Percentiles rank a stretch among this genome's conserved stretches.
These are phyloP conservation scores for Saitozyma podzolica DNA, from an alignment of 768 basidiomycete genomes.

Conservation along the genomic window DNA sequence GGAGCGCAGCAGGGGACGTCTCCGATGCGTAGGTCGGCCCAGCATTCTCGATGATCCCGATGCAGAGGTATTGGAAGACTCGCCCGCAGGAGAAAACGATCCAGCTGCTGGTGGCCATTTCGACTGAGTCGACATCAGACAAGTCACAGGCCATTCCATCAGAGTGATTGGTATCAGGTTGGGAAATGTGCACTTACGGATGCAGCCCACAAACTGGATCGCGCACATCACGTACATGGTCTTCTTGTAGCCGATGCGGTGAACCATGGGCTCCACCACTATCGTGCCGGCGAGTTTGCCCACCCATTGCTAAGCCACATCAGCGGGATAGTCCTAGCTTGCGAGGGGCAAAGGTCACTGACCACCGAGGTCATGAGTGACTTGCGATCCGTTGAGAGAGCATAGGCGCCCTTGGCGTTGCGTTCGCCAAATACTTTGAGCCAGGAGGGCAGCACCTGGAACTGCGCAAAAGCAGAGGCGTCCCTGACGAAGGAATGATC, in stretches of 20 bases:
- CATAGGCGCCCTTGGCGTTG: background rate
- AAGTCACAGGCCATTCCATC: background rate
- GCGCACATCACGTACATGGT: background rate
- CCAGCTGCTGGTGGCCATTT: conserved; percentile 11
- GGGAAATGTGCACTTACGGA: conserved; percentile 6
- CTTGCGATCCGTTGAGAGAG: background rate
- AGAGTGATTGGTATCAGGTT: background rate
- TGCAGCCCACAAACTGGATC: conserved; percentile 8
- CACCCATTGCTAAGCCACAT: background rate
- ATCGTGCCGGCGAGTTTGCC: conserved; percentile 11
- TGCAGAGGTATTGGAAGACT: background rate
- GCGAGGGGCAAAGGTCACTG: too few relatives aligned
- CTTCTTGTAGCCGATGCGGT: conserved; percentile 14
- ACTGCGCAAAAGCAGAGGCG: conserved; percentile 10
- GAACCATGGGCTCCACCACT: conserved; percentile 11
- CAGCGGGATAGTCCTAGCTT: too few relatives aligned
- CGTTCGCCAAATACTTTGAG: conserved; percentile 10
- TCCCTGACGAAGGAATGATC: conserved; percentile 3
- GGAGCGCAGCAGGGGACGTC: conserved; percentile 9
- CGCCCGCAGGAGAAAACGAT: conserved; percentile 10
- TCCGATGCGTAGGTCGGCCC: conserved; percentile 15
- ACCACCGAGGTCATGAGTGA: background rate
- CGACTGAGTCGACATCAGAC: conserved; percentile 5
- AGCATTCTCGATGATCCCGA: conserved; percentile 15
- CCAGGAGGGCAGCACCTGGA: conserved; percentile 21